Evolutionary conservation across 345 rosid species (phyloP).

Genomic region (Eucalyptus polyanthemos): DNA sequence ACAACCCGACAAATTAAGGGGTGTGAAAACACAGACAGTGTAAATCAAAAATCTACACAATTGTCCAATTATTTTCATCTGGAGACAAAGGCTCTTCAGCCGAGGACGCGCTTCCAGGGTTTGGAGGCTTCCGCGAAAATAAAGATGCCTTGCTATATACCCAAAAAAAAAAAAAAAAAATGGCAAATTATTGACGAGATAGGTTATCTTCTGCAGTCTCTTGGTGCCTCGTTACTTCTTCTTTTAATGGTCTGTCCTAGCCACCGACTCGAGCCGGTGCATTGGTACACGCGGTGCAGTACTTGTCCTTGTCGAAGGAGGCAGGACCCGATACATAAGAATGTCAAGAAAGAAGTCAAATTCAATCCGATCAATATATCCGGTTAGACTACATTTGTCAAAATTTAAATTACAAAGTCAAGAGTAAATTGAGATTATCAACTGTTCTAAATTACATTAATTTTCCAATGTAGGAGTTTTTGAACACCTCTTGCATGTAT

Average conservation of each 20-base stretch:
- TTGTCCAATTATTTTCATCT: neutral
- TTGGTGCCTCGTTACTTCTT: neutral
- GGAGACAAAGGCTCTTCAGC: neutral
- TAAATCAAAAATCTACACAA: neutral
- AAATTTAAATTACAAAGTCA: too few relatives aligned
- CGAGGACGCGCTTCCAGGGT: neutral
- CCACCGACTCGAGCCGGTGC: neutral
- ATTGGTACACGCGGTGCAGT: neutral
- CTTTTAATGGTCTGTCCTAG: neutral
- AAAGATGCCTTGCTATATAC: neutral
- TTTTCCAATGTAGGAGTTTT: neutral
- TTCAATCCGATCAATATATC: neutral
- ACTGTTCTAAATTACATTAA: too few relatives aligned
- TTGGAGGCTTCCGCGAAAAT: neutral
- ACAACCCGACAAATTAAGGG: neutral
- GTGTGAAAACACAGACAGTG: neutral
- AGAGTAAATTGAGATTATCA: neutral
- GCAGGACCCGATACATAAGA: neutral
- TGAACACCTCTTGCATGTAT: too few relatives aligned
- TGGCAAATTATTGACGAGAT: neutral
- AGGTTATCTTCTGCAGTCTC: neutral
- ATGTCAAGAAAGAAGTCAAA: neutral
- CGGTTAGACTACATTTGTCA: rapidly evolving
- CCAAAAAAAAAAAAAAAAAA: too few relatives aligned
- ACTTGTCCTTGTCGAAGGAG: neutral